Conservation (phyloP, 202 grass and related monocot species). For the Carex sylvatica region DNA sequence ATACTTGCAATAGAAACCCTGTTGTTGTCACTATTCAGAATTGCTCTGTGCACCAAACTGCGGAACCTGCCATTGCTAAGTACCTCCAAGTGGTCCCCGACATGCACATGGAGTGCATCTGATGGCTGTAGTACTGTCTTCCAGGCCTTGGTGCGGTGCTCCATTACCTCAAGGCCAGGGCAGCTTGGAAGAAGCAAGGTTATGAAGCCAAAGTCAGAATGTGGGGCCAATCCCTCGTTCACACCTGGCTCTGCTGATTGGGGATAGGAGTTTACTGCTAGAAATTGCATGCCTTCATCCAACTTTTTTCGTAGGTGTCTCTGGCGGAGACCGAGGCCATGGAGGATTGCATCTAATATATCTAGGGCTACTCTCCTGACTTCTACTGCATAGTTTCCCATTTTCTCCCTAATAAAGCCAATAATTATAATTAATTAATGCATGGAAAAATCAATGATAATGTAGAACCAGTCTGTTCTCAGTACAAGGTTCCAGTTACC, state of each 20-base stretch:
- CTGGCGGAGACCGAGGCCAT: constrained; percentile 47
- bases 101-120: constrained; percentile 54
- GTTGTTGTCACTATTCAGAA: constrained; percentile 37
- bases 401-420: constrained; percentile 46
- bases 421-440: neutral
- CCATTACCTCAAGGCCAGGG: constrained; percentile 63
- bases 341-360: constrained; percentile 47
- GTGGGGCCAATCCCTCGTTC: constrained; percentile 46
- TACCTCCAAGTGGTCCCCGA: constrained; percentile 67
- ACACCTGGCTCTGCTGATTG: constrained; percentile 19
- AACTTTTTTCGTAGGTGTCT: constrained; percentile 46
- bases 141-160: constrained; percentile 36
- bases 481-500: neutral
- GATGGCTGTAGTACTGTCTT: constrained; percentile 22
- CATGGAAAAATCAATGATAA: neutral
- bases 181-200: constrained; percentile 62
- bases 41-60: constrained; percentile 58
- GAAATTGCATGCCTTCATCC: constrained; percentile 49
- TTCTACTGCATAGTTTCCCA: constrained; percentile 57
- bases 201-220: constrained; percentile 69
- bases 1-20: constrained; percentile 73
- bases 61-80: constrained; percentile 62
- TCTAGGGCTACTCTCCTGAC: constrained; percentile 41
- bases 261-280: constrained; percentile 61
- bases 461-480: neutral